These are phyloP conservation scores for Phytophthora tentaculata DNA, from an alignment of 352 stramenopile species.

Conservation along the genomic window DNA sequence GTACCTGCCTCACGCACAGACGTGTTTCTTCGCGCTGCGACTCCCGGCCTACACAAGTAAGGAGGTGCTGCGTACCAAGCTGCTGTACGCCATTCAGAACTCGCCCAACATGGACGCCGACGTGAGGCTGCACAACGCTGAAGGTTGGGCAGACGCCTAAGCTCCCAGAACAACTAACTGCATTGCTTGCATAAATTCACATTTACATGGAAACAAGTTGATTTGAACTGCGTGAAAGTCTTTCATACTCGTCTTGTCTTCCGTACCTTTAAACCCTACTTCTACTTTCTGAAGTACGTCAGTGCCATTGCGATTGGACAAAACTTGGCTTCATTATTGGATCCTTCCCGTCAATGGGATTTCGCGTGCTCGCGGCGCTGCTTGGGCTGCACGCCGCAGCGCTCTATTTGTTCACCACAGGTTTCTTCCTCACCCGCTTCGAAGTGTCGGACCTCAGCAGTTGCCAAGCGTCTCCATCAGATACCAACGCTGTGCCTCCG, in stretches of 20 bases:
- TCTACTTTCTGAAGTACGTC: too few species aligned
- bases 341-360: conserved; percentile 33
- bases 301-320: conserved; percentile 15
- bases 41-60: conserved; percentile 95
- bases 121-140: conserved; percentile 90
- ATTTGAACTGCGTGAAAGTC: neutral
- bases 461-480: conserved; percentile 46
- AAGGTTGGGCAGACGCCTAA: conserved; percentile 89
- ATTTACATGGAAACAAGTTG: conserved; percentile 15
- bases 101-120: conserved; percentile 96
- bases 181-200: conserved; percentile 31
- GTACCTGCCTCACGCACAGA: conserved; percentile 98
- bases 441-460: conserved; percentile 76
- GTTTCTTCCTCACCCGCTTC: conserved; percentile 92
- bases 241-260: neutral
- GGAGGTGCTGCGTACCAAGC: conserved; percentile 82
- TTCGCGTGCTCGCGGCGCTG: conserved; percentile 40
- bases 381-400: conserved; percentile 54
- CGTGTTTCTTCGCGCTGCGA: conserved; percentile 98
- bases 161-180: neutral
- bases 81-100: conserved; percentile 96
- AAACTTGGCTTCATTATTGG: conserved; percentile 13
- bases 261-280: too few species aligned
- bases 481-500: neutral
- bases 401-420: conserved; percentile 84